A percentile compares a stretch with the other conserved stretches of the same genome.
Conservation (phyloP, 2,329 filamentous ascomycete species). For the Parascedosporium putredinis region DNA sequence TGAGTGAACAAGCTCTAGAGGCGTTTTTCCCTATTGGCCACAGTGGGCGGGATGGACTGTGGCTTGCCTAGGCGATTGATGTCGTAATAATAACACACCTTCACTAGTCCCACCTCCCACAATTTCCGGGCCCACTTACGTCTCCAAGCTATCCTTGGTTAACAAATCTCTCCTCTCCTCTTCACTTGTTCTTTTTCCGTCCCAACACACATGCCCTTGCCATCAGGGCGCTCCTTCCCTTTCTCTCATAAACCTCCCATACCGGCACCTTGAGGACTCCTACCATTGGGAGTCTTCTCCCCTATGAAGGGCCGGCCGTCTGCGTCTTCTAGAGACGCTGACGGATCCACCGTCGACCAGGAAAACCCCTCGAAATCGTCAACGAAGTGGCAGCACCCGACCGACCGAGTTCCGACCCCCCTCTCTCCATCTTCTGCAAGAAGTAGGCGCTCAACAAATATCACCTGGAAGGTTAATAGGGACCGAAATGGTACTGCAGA, state of each 20-base stretch:
- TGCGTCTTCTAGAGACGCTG: slow-evolving; percentile 10
- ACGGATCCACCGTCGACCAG: slow-evolving; percentile 7
- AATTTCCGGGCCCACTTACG: not conserved
- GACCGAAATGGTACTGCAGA: slow-evolving; percentile 5
- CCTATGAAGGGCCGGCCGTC: slow-evolving; percentile 10
- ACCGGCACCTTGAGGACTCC: slow-evolving; percentile 3
- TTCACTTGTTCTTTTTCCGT: not conserved
- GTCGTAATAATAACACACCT: slow-evolving; percentile 1
- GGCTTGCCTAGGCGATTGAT: too few relatives aligned
- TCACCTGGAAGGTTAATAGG: slow-evolving; percentile 1
- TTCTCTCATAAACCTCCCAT: not conserved
- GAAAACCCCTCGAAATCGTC: not conserved
- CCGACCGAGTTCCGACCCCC: not conserved
- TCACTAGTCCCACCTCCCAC: slow-evolving; percentile 4
- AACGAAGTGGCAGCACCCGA: not conserved
- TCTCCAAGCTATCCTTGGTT: not conserved
- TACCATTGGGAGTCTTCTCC: slow-evolving; percentile 3
- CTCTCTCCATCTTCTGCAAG: slow-evolving; percentile 5
- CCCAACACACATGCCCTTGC: not conserved
- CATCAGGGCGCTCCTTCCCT: not conserved
- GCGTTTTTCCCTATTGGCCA: too few relatives aligned
- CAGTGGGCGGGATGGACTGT: not conserved
- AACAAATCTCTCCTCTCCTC: not conserved
- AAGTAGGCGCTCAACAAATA: slow-evolving; percentile 8
- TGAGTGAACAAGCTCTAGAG: too few relatives aligned